These are phyloP conservation scores for Boletus vermiculosoides DNA, from an alignment of 768 basidiomycete species.

Conservation along the genomic window DNA sequence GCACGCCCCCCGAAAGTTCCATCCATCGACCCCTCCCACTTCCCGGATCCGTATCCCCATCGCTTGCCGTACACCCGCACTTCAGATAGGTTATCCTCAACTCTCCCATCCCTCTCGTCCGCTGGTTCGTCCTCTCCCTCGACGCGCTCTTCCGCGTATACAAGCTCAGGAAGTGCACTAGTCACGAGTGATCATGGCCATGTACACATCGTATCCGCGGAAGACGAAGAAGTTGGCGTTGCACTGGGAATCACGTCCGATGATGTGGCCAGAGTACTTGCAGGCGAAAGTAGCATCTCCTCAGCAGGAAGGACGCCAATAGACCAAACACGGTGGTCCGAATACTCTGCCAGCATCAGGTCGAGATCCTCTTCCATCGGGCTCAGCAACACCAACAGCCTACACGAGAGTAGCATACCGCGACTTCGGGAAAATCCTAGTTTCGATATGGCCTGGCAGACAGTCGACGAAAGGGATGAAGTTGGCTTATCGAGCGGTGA, in stretches of 20 bases:
- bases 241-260: constrained; percentile 66
- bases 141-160: constrained; percentile 76
- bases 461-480: constrained; percentile 71
- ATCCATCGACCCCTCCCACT: constrained; percentile 61
- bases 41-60: constrained; percentile 71
- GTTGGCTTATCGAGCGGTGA: constrained; percentile 53
- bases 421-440: constrained; percentile 64
- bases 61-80: constrained; percentile 46
- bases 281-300: constrained; percentile 47
- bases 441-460: constrained; percentile 74
- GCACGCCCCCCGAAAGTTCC: constrained; percentile 45
- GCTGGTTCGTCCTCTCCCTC: constrained; percentile 69
- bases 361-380: constrained; percentile 71
- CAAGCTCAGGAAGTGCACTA: constrained; percentile 63
- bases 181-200: constrained; percentile 61
- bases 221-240: constrained; percentile 51
- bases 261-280: constrained; percentile 59
- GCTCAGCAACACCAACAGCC: constrained; percentile 41
- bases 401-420: constrained; percentile 42
- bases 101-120: constrained; percentile 63
- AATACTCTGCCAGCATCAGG: constrained; percentile 60
- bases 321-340: constrained; percentile 75
- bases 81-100: constrained; percentile 34
- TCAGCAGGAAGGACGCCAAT: constrained; percentile 51
- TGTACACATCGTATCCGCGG: constrained; percentile 62